These are phyloP conservation scores for Xylaria sp. DNA, from an alignment of 2,329 filamentous ascomycete genomes.

Conservation along the genomic window DNA sequence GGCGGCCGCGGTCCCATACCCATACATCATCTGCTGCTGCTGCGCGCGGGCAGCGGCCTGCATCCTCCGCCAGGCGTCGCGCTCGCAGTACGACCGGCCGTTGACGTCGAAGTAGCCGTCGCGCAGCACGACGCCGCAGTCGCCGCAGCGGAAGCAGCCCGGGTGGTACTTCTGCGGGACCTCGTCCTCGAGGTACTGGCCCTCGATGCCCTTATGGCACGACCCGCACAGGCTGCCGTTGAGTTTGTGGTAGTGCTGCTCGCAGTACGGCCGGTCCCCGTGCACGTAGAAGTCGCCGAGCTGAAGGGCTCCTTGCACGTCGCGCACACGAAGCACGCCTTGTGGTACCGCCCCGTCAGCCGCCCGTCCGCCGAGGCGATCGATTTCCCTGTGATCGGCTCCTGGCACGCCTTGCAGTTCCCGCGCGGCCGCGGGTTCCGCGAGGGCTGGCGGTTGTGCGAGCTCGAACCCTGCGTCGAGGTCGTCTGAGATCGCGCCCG, in stretches of 20 bases:
- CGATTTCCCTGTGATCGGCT: conserved; percentile 85
- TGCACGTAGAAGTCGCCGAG: conserved; percentile 94
- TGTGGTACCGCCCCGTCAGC: conserved; percentile 92
- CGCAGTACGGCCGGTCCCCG: conserved; percentile 85
- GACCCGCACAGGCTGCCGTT: conserved; percentile 84
- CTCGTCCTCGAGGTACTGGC: conserved; percentile 89
- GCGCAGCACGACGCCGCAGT: conserved; percentile 74
- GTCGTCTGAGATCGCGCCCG: conserved; percentile 26
- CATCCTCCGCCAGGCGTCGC: conserved; percentile 72
- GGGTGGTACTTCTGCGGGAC: conserved; percentile 81
- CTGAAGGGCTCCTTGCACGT: conserved; percentile 82
- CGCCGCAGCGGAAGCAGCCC: conserved; percentile 81
- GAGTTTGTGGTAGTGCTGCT: conserved; percentile 87
- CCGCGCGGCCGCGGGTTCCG: conserved; percentile 62
- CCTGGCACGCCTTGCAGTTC: conserved; percentile 80
- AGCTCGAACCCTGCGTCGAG: conserved; percentile 38
- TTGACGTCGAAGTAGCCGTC: conserved; percentile 93
- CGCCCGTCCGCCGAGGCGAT: conserved; percentile 92
- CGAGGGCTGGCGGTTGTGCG: conserved; percentile 48
- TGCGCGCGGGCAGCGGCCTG: conserved; percentile 47
- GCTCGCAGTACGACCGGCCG: conserved; percentile 82
- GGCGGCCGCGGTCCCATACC: conserved; percentile 33
- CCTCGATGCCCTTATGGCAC: conserved; percentile 88
- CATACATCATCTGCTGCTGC: conserved; percentile 39
- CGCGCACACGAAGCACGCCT: conserved; percentile 89